A percentile compares a stretch with the other conserved stretches of the same genome.
phyloP scores from a whole-genome alignment of 176 grass and related monocot species.

The Calamus simplicifolius region DNA sequence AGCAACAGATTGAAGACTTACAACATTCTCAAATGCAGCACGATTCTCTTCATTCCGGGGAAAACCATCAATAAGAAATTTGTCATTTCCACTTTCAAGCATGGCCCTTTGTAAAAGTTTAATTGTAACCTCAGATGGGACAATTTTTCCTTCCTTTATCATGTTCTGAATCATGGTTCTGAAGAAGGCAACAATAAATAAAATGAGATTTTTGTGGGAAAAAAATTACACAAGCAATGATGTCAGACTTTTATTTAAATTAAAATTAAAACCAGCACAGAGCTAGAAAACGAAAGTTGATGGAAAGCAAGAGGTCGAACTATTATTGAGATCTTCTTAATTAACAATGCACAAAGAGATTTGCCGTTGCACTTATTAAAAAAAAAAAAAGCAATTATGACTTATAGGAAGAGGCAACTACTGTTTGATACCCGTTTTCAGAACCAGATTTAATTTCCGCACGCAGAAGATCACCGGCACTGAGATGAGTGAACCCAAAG shows the following conservation, averaged over 20 bases:
- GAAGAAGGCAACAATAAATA: neutral
- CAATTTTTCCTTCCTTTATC: constrained; percentile 23
- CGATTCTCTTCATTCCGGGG: constrained; percentile 14
- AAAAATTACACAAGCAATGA: constrained; percentile 4
- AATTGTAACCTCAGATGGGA: constrained; percentile 20
- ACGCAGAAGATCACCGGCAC: constrained; percentile 7
- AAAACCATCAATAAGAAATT: constrained; percentile 23
- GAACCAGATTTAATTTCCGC: constrained; percentile 1
- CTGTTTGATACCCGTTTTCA: neutral
- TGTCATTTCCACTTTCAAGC: constrained; percentile 10
- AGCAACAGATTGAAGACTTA: neutral
- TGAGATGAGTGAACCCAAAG: constrained; percentile 7
- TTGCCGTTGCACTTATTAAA: too few relatives aligned
- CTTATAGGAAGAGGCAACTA: too few relatives aligned
- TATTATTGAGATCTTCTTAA: too few relatives aligned
- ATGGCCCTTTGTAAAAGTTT: constrained; percentile 12
- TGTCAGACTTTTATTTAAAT: too few relatives aligned
- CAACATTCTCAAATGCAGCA: constrained; percentile 17
- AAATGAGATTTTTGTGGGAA: neutral
- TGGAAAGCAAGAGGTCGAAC: too few relatives aligned
- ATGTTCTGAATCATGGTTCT: constrained; percentile 21
- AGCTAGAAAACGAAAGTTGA: too few relatives aligned
- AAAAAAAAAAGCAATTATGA: too few relatives aligned
- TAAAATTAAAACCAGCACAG: too few relatives aligned
- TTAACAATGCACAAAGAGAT: too few relatives aligned